Base-by-base conservation (phyloP, 331 rosid genomes). In the Ulmus americana region DNA sequence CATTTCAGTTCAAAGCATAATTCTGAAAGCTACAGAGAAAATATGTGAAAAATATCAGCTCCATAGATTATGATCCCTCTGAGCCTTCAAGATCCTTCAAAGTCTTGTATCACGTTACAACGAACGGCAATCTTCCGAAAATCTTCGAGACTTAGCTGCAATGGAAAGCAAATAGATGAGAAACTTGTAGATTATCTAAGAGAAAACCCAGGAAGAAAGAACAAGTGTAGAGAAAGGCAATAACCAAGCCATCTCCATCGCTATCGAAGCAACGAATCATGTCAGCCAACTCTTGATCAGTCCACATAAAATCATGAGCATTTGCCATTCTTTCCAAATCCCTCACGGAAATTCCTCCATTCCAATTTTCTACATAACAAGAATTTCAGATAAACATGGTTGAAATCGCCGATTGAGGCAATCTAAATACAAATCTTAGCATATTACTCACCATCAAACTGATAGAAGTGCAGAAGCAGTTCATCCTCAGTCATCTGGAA, bases 401-500 rank as follows among this genome's bases (percentile, higher is more conserved):
- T 3, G 4, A 6, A 49, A 5, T 14, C 54, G 5, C 54, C 54
- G 10, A n/a, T 28, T 28, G 6, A 49, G 20, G 16, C 9, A 14
- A 50, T 22, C 55, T 4, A 14, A 14, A 5, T 48, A 18, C 54
- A 13, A 48, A 50, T 6, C 28, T 6, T 6, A 15, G 55, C 28
- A 50, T 4, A 6, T 12, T 28, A 45, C 51, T 79, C 87, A 92
- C 98, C 98, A 73, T 92, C 97, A 74, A 92, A 80, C 73, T 82
- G 92, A 74, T 72, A 92, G 77, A 85, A 92, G 74, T 92, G 86
- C 60, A 77, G 20, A 50, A 89, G 48, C 64, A 92, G 76, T 74
- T 92, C 98, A 74, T 89, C 96, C 71, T 92, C 95, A 0, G 87
- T 85, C 89, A 92, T 82, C 73, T 89, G 94, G 71, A 85, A 73